phyloP scores from a whole-genome alignment of 345 rosid species.

The Populus davidiana region DNA sequence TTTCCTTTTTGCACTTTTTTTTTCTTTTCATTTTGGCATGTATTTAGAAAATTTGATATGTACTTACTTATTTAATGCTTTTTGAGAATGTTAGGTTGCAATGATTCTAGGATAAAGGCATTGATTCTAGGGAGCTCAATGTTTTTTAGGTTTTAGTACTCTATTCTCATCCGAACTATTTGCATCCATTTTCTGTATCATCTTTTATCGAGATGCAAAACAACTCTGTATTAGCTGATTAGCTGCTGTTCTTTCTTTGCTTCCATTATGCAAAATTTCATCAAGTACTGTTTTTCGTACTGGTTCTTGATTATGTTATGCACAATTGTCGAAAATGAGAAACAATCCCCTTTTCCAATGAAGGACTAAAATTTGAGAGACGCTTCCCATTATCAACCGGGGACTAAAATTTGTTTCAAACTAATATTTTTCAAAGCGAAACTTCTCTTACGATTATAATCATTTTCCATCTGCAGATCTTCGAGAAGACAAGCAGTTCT shows the following conservation, averaged over 20 bases:
- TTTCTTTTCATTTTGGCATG: not conserved
- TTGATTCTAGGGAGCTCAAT: not conserved
- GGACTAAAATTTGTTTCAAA: not conserved
- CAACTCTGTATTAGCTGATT: not conserved
- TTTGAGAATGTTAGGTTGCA: not conserved
- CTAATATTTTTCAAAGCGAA: not conserved
- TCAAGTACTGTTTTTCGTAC: not conserved
- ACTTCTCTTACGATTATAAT: not conserved
- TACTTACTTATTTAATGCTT: too few relatives aligned
- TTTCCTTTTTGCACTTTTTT: not conserved
- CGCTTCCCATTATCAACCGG: not conserved
- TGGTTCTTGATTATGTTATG: not conserved
- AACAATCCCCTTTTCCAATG: not conserved
- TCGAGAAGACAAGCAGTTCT: constrained; percentile 88
- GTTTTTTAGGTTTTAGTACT: not conserved
- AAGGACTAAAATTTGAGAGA: not conserved
- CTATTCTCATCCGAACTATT: not conserved
- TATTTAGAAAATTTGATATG: not conserved
- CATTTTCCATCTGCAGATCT: constrained; percentile 52
- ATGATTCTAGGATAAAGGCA: not conserved
- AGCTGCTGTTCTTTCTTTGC: not conserved
- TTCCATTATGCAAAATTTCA: not conserved
- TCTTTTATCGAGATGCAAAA: not conserved
- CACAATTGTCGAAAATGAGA: not conserved
- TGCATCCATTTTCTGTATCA: not conserved